These are phyloP conservation scores for Tetrapyrgos nigripes DNA, from an alignment of 1,284 basidiomycete genomes.

Conservation along the genomic window DNA sequence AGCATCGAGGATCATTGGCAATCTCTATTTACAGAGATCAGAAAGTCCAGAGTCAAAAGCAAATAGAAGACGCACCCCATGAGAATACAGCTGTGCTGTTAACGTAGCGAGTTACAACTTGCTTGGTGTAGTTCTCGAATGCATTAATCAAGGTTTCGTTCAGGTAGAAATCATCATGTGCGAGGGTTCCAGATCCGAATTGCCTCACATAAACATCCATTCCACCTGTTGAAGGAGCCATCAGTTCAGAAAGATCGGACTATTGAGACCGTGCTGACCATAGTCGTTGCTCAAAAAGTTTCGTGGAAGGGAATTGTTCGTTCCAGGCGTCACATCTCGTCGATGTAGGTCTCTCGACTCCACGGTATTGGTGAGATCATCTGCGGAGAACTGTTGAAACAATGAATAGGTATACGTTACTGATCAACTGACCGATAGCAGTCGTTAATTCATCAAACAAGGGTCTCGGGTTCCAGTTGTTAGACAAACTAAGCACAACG, in stretches of 20 bases:
- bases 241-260: slow-evolving; percentile 6
- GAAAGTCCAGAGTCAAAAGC: neutral
- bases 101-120: slow-evolving; percentile 60
- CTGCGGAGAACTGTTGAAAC: neutral
- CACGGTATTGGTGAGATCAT: slow-evolving; percentile 17
- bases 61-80: slow-evolving; percentile 48
- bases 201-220: slow-evolving; percentile 70
- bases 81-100: slow-evolving; percentile 57
- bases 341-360: slow-evolving; percentile 23
- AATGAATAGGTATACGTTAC: neutral
- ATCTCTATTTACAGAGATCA: slow-evolving; percentile 50
- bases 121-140: slow-evolving; percentile 63
- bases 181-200: slow-evolving; percentile 44
- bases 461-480: slow-evolving; percentile 67
- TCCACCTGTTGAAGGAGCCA: slow-evolving; percentile 47
- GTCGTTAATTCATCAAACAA: slow-evolving; percentile 33
- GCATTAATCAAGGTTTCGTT: slow-evolving; percentile 52
- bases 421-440: slow-evolving; percentile 14
- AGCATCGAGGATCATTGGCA: slow-evolving; percentile 71
- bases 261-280: slow-evolving; percentile 40
- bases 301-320: slow-evolving; percentile 50
- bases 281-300: slow-evolving; percentile 67
- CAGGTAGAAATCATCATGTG: slow-evolving; percentile 69
- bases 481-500: slow-evolving; percentile 68
- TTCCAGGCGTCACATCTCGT: slow-evolving; percentile 42